Evolutionary conservation across 805 yeast species (phyloP).

Genomic region (Helenozyma rhizophorensis): DNA sequence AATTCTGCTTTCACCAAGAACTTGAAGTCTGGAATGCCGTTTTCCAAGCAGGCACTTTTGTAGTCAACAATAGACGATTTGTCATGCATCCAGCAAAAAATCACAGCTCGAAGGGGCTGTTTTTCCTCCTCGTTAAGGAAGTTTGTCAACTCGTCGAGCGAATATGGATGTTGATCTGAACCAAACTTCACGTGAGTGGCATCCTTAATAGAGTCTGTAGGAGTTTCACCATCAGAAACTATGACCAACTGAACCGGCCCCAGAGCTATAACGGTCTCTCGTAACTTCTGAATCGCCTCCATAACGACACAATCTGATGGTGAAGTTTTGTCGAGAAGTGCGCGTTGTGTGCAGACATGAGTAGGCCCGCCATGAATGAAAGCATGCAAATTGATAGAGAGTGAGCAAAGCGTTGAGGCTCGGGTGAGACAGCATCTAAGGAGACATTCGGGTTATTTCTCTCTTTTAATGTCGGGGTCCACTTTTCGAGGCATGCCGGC

Average conservation of each 20-base stretch:
- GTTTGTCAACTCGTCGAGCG: conserved; percentile 47
- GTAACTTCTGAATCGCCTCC: conserved; percentile 24
- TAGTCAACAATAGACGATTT: conserved; percentile 80
- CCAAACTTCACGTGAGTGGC: conserved; percentile 35
- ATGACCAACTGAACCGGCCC: conserved; percentile 20
- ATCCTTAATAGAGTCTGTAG: conserved; percentile 25
- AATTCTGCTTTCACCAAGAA: conserved; percentile 85
- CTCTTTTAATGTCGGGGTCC: no score
- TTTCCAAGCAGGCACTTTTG: conserved; percentile 63
- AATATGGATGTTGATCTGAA: conserved; percentile 11
- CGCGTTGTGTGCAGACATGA: no score
- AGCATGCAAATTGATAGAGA: no score
- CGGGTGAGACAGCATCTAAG: no score
- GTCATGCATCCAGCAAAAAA: conserved; percentile 74
- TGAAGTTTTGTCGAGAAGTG: no score
- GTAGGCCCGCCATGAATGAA: no score
- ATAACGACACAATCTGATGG: no score
- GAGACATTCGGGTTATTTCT: no score
- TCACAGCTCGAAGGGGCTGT: conserved; percentile 54
- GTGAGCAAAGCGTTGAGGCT: no score
- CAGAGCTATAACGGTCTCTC: conserved; percentile 21
- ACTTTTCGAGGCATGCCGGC: no score
- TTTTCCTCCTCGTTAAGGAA: conserved; percentile 49
- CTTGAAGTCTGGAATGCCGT: conserved; percentile 64
- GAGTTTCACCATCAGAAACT: conserved; percentile 7